These are phyloP conservation scores for Trichoderma orchidacearum DNA, from an alignment of 495 filamentous ascomycete species.

Conservation along the genomic window DNA sequence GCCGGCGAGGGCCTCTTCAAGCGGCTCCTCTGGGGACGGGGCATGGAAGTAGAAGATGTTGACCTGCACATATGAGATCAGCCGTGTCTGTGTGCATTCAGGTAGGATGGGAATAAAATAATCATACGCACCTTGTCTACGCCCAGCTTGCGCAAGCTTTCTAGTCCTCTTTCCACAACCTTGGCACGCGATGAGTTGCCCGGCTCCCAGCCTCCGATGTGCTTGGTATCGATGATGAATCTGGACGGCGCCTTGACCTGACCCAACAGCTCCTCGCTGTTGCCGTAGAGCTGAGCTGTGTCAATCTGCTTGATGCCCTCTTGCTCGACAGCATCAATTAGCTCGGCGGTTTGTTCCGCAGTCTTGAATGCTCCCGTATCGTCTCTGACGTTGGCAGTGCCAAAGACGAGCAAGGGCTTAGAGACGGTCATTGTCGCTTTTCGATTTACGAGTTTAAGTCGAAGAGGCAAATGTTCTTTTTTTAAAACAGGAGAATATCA, in stretches of 20 bases:
- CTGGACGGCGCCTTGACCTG: neutral
- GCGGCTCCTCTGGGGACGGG: constrained; percentile 29
- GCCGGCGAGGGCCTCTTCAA: constrained; percentile 31
- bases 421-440: neutral
- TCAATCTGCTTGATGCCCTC: neutral
- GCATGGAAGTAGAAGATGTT: constrained; percentile 40
- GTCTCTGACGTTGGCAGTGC: neutral
- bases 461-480: too few relatives aligned
- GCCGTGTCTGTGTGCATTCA: too few relatives aligned
- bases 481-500: too few relatives aligned
- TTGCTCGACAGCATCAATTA: neutral
- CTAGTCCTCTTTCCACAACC: neutral
- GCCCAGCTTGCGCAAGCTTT: neutral
- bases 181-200: neutral
- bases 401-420: neutral
- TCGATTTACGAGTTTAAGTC: too few relatives aligned
- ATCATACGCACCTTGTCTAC: neutral
- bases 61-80: constrained; percentile 14
- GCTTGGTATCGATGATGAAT: constrained; percentile 1
- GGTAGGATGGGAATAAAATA: constrained; percentile 5
- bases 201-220: neutral
- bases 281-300: neutral
- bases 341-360: neutral
- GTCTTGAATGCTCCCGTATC: neutral
- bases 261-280: neutral